phyloP scores from a whole-genome alignment of 2,329 filamentous ascomycete genomes.

The Diplocarpon rosae region DNA sequence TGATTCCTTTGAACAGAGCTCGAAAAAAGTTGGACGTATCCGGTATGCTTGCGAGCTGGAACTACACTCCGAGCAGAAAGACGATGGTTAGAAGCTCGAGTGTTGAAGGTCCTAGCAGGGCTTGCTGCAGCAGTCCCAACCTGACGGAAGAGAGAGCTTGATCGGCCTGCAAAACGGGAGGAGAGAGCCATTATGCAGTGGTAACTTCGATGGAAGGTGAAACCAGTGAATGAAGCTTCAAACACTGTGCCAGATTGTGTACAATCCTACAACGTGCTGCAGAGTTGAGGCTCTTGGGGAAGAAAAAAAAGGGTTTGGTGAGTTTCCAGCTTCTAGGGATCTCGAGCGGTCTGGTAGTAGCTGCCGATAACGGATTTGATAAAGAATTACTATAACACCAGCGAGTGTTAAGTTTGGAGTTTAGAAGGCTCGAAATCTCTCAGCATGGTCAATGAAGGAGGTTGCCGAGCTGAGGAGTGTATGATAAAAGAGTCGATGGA shows the following conservation, averaged over 20 bases:
- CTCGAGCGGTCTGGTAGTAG: slow-evolving; percentile 8
- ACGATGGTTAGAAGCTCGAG: slow-evolving; percentile 19
- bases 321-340: slow-evolving; percentile 4
- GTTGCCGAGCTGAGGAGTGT: slow-evolving; percentile 1
- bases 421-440: slow-evolving; percentile 24
- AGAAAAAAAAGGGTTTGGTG: slow-evolving; percentile 2
- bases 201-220: slow-evolving; percentile 16
- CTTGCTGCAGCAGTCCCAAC: slow-evolving; percentile 18
- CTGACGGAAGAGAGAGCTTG: slow-evolving; percentile 26
- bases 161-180: slow-evolving; percentile 23
- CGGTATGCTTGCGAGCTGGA: slow-evolving; percentile 17
- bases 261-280: slow-evolving; percentile 6
- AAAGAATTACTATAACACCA: not conserved
- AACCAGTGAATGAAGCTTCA: slow-evolving; percentile 11
- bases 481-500: not conserved
- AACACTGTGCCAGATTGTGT: slow-evolving; percentile 3
- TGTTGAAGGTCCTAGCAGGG: slow-evolving; percentile 22
- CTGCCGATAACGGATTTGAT: slow-evolving; percentile 9
- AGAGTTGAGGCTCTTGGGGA: slow-evolving; percentile 4
- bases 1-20: slow-evolving; percentile 20
- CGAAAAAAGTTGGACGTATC: slow-evolving; percentile 25
- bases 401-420: slow-evolving; percentile 17
- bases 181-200: slow-evolving; percentile 26
- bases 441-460: slow-evolving; percentile 20
- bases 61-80: slow-evolving; percentile 18